Evolutionary conservation across 208 protist genomes (phyloP), one percentile per base, ranked within the genome.

Genomic region (Phytomonas sp.): DNA sequence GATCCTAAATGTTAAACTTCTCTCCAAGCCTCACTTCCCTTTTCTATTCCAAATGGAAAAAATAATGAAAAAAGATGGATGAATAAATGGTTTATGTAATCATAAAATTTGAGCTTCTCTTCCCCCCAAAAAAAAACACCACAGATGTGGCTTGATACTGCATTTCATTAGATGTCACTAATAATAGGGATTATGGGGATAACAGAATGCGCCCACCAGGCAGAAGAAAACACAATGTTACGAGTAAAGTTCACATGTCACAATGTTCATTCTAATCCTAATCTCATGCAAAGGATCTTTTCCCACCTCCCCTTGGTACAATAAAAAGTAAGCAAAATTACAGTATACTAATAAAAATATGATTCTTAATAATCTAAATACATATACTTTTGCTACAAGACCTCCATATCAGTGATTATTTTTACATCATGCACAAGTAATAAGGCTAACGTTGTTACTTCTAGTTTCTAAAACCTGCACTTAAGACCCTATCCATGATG

Each of bases 301-400:
- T 23, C 19, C 45, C 23, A 5, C 5, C 45, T 56, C 45, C 19
- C 7, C 45, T 6, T 26, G 7, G 4, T 5, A 37, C 5, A 26
- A 69, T n/a, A 63, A 68, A n/a, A 32, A 23, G 61, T 19, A 63
- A 62, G 42, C 36, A 36, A 63, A 71, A 63, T 30, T 64, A 71
- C 19, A 64, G 26, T 45, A 34, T 11, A 64, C 59, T 23, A 5
- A 62, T 56, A 6, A 37, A 59, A 56, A 56, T 56, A 26, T 56
- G 1, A 26, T 6, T 26, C 19, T 5, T 56, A 23, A 61, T 61
- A 1, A 30, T 63, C 45, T 45, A 73, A 60, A 67, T 31, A 60
- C 26, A 52, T 67, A 66, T 67, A 45, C 42, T 19, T 56, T 26
- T 56, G 26, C 26, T 56, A 26, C 23, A 56, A 56, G 19, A 56